A percentile compares a stretch with the other conserved stretches of the same genome.
Conservation (phyloP, 305 asterid species). For the Ilex paraguariensis region DNA sequence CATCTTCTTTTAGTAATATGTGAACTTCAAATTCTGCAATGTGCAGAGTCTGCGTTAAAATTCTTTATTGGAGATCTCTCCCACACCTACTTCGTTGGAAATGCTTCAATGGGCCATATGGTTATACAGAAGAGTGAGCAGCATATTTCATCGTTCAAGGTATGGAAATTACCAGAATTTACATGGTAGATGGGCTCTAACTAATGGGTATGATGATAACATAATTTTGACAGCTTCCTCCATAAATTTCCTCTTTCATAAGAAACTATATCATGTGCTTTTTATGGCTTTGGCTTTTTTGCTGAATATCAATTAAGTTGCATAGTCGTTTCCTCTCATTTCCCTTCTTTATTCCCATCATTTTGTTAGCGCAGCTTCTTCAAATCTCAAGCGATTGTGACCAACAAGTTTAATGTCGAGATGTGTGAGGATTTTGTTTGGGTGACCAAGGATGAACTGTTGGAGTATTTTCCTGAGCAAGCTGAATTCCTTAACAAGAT, state of each 20-base stretch:
- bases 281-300: neutral
- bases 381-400: slow-evolving; percentile 83
- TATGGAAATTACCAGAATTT: slow-evolving; percentile 10
- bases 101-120: slow-evolving; percentile 88
- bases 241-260: too few species aligned
- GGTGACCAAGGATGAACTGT: slow-evolving; percentile 86
- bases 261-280: too few species aligned
- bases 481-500: slow-evolving; percentile 70
- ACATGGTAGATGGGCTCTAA: neutral
- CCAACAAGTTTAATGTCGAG: slow-evolving; percentile 45
- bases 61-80: slow-evolving; percentile 81
- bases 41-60: slow-evolving; percentile 86
- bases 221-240: neutral
- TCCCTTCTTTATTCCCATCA: neutral
- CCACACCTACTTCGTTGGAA: slow-evolving; percentile 85
- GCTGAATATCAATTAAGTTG: neutral
- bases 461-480: slow-evolving; percentile 84
- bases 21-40: slow-evolving; percentile 39
- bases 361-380: slow-evolving; percentile 69
- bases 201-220: neutral
- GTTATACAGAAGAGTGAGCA: slow-evolving; percentile 30
- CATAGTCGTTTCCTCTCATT: neutral
- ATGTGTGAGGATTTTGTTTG: slow-evolving; percentile 72
- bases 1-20: slow-evolving; percentile 1
- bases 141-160: slow-evolving; percentile 46